These are phyloP conservation scores for Raphanus sativus DNA, from an alignment of 345 rosid species.

Conservation along the genomic window DNA sequence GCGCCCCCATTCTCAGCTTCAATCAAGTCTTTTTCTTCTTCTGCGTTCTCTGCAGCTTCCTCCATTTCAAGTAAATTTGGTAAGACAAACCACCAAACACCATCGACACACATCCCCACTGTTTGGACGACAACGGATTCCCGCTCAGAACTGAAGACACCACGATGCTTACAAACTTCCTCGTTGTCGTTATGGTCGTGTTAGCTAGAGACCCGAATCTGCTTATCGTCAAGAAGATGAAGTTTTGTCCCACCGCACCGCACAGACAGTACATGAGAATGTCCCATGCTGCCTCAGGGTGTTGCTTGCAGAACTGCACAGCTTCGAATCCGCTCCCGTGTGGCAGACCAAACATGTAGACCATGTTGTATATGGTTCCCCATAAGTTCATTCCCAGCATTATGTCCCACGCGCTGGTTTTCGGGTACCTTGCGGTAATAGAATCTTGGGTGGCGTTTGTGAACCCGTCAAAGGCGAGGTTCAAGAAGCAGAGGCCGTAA, in stretches of 20 bases:
- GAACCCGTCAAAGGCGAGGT: conserved; percentile 95
- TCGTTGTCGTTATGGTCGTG: conserved; percentile 92
- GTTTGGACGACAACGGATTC: conserved; percentile 81
- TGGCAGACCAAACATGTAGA: conserved; percentile 92
- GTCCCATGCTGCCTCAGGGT: conserved; percentile 95
- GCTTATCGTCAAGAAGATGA: conserved; percentile 92
- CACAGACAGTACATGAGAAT: conserved; percentile 84
- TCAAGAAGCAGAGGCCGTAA: conserved; percentile 85
- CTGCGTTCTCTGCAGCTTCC: conserved; percentile 70
- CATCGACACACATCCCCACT: conserved; percentile 92
- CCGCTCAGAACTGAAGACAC: conserved; percentile 89
- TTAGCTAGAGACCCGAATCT: conserved; percentile 90
- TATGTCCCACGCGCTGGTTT: conserved; percentile 94
- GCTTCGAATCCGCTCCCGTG: conserved; percentile 78
- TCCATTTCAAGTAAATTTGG: conserved; percentile 96
- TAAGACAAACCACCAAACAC: conserved; percentile 95
- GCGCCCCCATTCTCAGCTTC: neutral
- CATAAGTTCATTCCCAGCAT: conserved; percentile 97
- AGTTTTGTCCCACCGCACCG: conserved; percentile 95
- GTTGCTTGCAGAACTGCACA: conserved; percentile 74
- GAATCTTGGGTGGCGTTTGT: conserved; percentile 99
- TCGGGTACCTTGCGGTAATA: conserved; percentile 73
- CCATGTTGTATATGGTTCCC: conserved; percentile 89
- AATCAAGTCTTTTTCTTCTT: conserved; percentile 73
- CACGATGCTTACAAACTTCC: conserved; percentile 93